A percentile compares a stretch with the other conserved stretches of the same genome.
Evolutionary conservation across 2,329 filamentous ascomycete species (phyloP).

Genomic region (Fusarium cicatricum): DNA sequence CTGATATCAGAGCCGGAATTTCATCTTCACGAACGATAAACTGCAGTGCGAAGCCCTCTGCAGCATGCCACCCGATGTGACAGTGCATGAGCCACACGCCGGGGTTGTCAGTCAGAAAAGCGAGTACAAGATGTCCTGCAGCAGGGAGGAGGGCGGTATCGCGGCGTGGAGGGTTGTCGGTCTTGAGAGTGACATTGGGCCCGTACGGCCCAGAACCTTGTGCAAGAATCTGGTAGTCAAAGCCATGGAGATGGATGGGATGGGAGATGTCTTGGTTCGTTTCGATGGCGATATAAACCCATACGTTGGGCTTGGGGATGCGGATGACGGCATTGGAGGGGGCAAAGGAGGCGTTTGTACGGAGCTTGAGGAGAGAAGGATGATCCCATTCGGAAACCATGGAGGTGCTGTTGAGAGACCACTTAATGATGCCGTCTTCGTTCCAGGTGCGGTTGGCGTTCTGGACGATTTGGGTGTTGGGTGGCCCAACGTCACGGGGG

Average conservation of each 20-base stretch:
- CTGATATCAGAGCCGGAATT: slow-evolving; percentile 26
- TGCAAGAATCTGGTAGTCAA: slow-evolving; percentile 45
- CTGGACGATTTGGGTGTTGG: slow-evolving; percentile 42
- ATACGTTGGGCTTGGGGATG: slow-evolving; percentile 38
- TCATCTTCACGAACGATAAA: slow-evolving; percentile 37
- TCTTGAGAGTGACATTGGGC: slow-evolving; percentile 29
- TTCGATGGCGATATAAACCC: slow-evolving; percentile 45
- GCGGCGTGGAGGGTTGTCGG: slow-evolving; percentile 58
- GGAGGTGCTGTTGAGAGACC: slow-evolving; percentile 53
- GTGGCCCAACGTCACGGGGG: slow-evolving; percentile 43
- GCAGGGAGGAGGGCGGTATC: slow-evolving; percentile 59
- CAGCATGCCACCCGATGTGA: slow-evolving; percentile 50
- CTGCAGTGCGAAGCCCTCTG: slow-evolving; percentile 36
- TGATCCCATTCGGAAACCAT: slow-evolving; percentile 44
- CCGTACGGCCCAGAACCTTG: slow-evolving; percentile 39
- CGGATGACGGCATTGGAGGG: slow-evolving; percentile 42
- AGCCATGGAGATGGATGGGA: slow-evolving; percentile 50
- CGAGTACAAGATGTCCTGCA: slow-evolving; percentile 57
- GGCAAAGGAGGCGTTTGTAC: slow-evolving; percentile 31
- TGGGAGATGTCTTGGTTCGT: slow-evolving; percentile 41
- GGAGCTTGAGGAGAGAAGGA: slow-evolving; percentile 42
- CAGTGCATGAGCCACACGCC: slow-evolving; percentile 62
- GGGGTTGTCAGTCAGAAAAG: slow-evolving; percentile 59
- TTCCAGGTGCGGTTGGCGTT: slow-evolving; percentile 40
- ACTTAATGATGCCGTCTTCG: slow-evolving; percentile 51